Evolutionary conservation across 306 rosid genomes (phyloP), one percentile per base, ranked within the genome.

Genomic region (Rosa multiflora): DNA sequence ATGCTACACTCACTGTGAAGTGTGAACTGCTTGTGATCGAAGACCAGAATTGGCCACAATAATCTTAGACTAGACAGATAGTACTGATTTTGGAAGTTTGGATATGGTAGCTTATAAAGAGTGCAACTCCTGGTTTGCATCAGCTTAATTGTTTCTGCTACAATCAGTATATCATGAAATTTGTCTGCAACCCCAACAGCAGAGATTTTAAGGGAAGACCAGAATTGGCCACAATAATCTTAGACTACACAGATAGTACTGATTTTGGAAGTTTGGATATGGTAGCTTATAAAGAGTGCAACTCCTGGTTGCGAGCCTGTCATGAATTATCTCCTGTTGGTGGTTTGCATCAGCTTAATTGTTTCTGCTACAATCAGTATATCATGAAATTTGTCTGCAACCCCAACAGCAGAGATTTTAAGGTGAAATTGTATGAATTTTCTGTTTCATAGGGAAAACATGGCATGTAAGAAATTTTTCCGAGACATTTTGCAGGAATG

Each of bases 1-100:
- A 43, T 74, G 64, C 80, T 83, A 14, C 70, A 61, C 21, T 40
- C 63, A 23, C 64, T 62, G 40, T 58, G 32, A 56, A 56, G 62
- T 61, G 18, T 75, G 56, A 18, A 14, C 43, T 15, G n/a, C 13
- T 26, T 11, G 69, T 13, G 43, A 63, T 32, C 20, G 42, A 40
- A 75, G 29, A 59, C 53, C 77, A 21, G n/a, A n/a, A n/a, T 56
- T 56, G 8, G 11, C 35, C 5, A 39, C 55, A n/a, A 67, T 17
- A 58, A 42, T 73, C 14, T 20, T 10, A 42, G 17, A 66, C 48
- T 8, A 37, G 12, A 18, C 10, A 64, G 14, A 37, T 18, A 20
- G 5, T 40, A 18, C 17, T 66, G 46, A 15, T 66, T 0, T 63
- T 32, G 69, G 20, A 29, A 61, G 39, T 64, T 64, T 32, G 44